phyloP scores from a whole-genome alignment of 345 rosid species.

The Leavenworthia alabamica region DNA sequence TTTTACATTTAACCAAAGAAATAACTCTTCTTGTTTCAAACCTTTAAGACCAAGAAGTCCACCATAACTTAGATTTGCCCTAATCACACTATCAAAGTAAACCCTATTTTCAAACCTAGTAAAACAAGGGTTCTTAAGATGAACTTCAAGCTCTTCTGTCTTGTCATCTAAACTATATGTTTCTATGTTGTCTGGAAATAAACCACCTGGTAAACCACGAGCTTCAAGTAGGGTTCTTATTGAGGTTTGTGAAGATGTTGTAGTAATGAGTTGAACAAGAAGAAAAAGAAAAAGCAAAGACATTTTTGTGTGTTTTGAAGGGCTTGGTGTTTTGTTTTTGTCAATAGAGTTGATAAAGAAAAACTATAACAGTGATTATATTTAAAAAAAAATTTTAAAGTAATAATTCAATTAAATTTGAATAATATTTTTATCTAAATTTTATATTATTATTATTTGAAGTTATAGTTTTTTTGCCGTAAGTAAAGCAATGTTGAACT shows the following conservation, averaged over 20 bases:
- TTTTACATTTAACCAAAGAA: constrained; percentile 79
- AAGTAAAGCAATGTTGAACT: no score
- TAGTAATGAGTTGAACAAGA: constrained; percentile 13
- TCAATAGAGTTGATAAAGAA: constrained; percentile 33
- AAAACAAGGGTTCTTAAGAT: constrained; percentile 60
- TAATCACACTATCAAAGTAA: constrained; percentile 55
- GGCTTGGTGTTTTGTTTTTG: constrained; percentile 31
- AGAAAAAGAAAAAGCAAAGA: constrained; percentile 37
- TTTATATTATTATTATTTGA: no score
- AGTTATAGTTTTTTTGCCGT: no score
- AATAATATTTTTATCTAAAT: no score
- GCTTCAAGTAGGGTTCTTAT: constrained; percentile 54
- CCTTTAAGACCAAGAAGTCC: constrained; percentile 77
- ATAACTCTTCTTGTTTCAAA: constrained; percentile 70
- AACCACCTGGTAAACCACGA: constrained; percentile 78
- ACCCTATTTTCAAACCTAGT: constrained; percentile 71
- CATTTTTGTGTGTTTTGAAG: constrained; percentile 35
- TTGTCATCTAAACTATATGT: constrained; percentile 46
- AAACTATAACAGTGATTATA: no score
- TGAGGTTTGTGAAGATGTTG: constrained; percentile 31
- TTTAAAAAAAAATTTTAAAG: no score
- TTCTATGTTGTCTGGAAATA: constrained; percentile 63
- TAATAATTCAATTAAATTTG: no score
- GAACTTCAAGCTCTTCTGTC: constrained; percentile 55
- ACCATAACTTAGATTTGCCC: constrained; percentile 78